Conservation (phyloP, 2,329 filamentous ascomycete genomes). For the Cordyceps cateniannulata region DNA sequence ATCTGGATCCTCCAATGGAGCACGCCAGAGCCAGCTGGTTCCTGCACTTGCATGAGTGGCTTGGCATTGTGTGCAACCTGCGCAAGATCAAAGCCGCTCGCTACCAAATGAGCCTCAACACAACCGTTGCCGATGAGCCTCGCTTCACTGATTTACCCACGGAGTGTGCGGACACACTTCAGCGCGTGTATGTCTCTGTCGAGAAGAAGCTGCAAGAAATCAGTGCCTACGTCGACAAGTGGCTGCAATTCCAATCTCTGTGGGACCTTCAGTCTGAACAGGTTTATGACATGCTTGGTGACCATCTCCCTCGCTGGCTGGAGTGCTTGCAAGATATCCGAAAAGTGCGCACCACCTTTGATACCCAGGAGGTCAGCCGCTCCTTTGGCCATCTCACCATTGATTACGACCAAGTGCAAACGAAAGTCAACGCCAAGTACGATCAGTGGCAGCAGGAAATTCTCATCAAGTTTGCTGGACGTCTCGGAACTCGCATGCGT, state of each 20-base stretch:
- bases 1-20: constrained; percentile 87
- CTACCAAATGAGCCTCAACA: constrained; percentile 82
- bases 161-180: constrained; percentile 72
- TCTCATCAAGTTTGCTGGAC: constrained; percentile 81
- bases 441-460: constrained; percentile 99
- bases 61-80: constrained; percentile 85
- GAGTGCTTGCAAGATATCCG: constrained; percentile 95
- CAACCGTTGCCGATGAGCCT: constrained; percentile 55
- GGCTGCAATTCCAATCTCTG: constrained; percentile 96
- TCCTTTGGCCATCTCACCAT: constrained; percentile 92
- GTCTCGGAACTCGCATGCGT: constrained; percentile 82
- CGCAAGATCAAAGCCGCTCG: constrained; percentile 91
- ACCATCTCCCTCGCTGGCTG: constrained; percentile 87
- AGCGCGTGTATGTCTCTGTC: constrained; percentile 73
- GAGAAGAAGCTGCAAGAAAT: constrained; percentile 79
- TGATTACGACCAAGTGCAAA: constrained; percentile 97
- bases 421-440: constrained; percentile 98
- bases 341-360: constrained; percentile 91
- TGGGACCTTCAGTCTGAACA: constrained; percentile 97
- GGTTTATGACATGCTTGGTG: constrained; percentile 85
- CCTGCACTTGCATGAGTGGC: constrained; percentile 84
- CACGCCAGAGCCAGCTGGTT: constrained; percentile 92
- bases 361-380: constrained; percentile 89
- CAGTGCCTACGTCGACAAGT: constrained; percentile 86
- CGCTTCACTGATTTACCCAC: constrained; percentile 81